A percentile compares a stretch with the other conserved stretches of the same genome.
These are phyloP conservation scores for Chaetothyriales sp. DNA, from an alignment of 2,329 filamentous ascomycete genomes.

Conservation along the genomic window DNA sequence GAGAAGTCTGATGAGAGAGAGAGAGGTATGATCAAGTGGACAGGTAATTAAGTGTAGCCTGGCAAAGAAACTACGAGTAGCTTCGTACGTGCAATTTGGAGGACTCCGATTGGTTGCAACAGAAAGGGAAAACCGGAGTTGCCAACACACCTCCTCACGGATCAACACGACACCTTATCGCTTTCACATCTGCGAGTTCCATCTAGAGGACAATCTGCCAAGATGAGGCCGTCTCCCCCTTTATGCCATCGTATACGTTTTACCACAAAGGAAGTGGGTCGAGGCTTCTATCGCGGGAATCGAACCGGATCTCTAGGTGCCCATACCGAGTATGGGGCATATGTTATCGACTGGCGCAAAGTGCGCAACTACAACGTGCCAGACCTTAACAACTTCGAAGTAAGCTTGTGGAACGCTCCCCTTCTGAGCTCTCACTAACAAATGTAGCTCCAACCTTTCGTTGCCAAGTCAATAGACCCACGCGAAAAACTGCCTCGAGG, in stretches of 20 bases:
- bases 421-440: background rate
- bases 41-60: background rate
- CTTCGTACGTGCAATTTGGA: background rate
- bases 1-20: background rate
- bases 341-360: slow-evolving; percentile 70
- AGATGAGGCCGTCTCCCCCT: slow-evolving; percentile 16
- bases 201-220: slow-evolving; percentile 1
- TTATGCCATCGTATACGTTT: slow-evolving; percentile 31
- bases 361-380: slow-evolving; percentile 85
- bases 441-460: background rate
- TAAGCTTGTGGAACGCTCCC: slow-evolving; percentile 25
- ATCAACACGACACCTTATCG: background rate
- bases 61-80: background rate
- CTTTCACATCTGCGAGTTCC: background rate
- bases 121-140: background rate
- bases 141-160: background rate
- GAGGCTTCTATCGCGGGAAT: slow-evolving; percentile 96
- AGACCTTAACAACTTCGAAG: slow-evolving; percentile 56
- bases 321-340: slow-evolving; percentile 73
- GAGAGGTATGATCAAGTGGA: background rate
- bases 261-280: slow-evolving; percentile 84
- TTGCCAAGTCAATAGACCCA: background rate
- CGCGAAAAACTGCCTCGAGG: background rate
- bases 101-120: background rate
- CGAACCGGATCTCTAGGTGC: slow-evolving; percentile 74